Conservation (phyloP, 2,329 filamentous ascomycete species). For the Fusarium acutatum region DNA sequence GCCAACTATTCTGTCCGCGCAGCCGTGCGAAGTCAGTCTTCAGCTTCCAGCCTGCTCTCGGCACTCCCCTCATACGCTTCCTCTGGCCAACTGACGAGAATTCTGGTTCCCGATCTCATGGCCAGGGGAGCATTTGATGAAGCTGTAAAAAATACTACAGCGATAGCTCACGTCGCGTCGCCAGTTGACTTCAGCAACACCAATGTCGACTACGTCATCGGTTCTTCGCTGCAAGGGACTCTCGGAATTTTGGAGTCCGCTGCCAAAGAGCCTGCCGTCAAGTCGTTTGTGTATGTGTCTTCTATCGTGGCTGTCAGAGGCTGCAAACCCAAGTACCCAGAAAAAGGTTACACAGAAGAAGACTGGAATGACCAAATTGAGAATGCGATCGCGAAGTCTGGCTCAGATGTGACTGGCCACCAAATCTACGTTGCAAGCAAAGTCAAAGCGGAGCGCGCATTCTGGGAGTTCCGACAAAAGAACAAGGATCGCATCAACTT, state of each 20-base stretch:
- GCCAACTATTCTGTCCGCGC: slow-evolving; percentile 6
- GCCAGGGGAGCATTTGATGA: not conserved
- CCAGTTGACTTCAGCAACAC: slow-evolving; percentile 7
- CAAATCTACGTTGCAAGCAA: slow-evolving; percentile 18
- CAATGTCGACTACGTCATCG: slow-evolving; percentile 14
- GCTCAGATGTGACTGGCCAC: not conserved
- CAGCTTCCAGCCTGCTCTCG: slow-evolving; percentile 5
- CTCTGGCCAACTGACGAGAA: not conserved
- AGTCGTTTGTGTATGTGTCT: slow-evolving; percentile 10
- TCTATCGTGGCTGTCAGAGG: slow-evolving; percentile 4
- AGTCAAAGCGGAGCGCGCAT: slow-evolving; percentile 12
- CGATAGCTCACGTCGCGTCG: slow-evolving; percentile 8
- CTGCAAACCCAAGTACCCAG: not conserved
- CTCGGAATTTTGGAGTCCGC: not conserved
- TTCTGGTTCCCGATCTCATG: not conserved
- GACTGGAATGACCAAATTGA: slow-evolving; percentile 21
- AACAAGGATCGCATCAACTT: not conserved
- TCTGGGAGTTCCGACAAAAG: slow-evolving; percentile 3
- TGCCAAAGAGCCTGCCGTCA: not conserved
- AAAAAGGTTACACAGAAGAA: slow-evolving; percentile 1
- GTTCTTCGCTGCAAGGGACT: slow-evolving; percentile 2
- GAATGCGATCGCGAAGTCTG: not conserved
- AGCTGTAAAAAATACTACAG: not conserved
- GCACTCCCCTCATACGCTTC: not conserved
- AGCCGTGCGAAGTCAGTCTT: not conserved